These are phyloP conservation scores for Euphorbia pulcherrima DNA, from an alignment of 345 rosid species.

Conservation along the genomic window DNA sequence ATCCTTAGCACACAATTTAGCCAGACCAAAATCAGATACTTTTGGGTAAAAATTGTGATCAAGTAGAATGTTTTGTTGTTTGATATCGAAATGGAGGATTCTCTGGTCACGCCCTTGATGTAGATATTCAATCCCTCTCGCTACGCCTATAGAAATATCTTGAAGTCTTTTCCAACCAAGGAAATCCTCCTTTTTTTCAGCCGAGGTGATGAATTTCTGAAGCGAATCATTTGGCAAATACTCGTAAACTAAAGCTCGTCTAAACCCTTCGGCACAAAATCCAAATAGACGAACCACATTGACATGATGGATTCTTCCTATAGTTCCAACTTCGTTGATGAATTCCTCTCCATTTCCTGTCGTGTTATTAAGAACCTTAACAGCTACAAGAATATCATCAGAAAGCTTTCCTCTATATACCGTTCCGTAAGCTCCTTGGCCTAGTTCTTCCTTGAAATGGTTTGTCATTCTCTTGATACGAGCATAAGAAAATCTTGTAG, in stretches of 20 bases:
- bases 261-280: conserved; percentile 17
- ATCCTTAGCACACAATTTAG: conserved; percentile 11
- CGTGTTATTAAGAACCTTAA: conserved; percentile 1
- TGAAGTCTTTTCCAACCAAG: conserved; percentile 12
- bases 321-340: conserved; percentile 6
- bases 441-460: conserved; percentile 10
- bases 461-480: conserved; percentile 13
- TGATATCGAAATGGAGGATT: conserved; percentile 10
- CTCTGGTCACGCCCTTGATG: conserved; percentile 11
- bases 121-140: conserved; percentile 11
- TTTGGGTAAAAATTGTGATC: conserved; percentile 6
- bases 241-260: conserved; percentile 15
- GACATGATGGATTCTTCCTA: conserved; percentile 8
- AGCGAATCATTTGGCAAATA: conserved; percentile 6
- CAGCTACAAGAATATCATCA: conserved; percentile 10
- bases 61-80: conserved; percentile 6
- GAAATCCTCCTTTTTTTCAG: no score
- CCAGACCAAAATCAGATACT: conserved; percentile 10
- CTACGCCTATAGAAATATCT: conserved; percentile 5
- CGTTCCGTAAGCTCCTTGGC: conserved; percentile 16
- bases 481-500: conserved; percentile 11
- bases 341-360: conserved; percentile 8
- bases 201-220: conserved; percentile 11
- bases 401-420: conserved; percentile 12
- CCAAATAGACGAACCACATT: conserved; percentile 18